Evolutionary conservation across 2,329 filamentous ascomycete genomes (phyloP).

Genomic region (Colletotrichum sp.): DNA sequence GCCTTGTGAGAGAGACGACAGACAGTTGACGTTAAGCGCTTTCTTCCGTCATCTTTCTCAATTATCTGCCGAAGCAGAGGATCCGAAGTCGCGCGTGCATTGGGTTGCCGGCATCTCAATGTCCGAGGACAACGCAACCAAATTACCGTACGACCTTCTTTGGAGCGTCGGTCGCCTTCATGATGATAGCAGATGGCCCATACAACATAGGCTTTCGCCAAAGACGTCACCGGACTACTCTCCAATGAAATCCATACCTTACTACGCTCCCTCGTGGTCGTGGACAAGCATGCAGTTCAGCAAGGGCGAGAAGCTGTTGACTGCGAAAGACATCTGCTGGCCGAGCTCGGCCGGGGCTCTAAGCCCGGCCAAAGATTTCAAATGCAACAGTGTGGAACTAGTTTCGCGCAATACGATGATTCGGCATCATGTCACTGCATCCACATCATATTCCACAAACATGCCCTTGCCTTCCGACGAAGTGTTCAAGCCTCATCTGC

Average conservation of each 20-base stretch:
- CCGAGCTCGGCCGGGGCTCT: background rate
- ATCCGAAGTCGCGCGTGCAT: background rate
- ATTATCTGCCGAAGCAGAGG: background rate
- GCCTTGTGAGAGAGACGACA: background rate
- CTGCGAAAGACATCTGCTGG: background rate
- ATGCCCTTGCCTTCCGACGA: background rate
- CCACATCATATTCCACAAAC: background rate
- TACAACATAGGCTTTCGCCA: background rate
- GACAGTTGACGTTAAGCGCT: background rate
- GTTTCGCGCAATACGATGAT: background rate
- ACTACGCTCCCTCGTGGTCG: background rate
- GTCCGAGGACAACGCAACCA: background rate
- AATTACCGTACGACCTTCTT: background rate
- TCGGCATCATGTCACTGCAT: background rate
- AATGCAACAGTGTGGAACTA: background rate
- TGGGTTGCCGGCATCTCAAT: background rate
- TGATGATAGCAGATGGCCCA: background rate
- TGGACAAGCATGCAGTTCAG: background rate
- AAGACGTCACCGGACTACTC: rapidly evolving
- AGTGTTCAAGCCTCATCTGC: background rate
- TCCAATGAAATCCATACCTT: background rate
- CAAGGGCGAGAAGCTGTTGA: background rate
- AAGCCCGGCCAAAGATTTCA: background rate
- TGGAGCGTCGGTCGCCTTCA: background rate
- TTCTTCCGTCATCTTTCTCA: background rate